phyloP scores from a whole-genome alignment of 176 grass and related monocot genomes.

The Poa annua region DNA sequence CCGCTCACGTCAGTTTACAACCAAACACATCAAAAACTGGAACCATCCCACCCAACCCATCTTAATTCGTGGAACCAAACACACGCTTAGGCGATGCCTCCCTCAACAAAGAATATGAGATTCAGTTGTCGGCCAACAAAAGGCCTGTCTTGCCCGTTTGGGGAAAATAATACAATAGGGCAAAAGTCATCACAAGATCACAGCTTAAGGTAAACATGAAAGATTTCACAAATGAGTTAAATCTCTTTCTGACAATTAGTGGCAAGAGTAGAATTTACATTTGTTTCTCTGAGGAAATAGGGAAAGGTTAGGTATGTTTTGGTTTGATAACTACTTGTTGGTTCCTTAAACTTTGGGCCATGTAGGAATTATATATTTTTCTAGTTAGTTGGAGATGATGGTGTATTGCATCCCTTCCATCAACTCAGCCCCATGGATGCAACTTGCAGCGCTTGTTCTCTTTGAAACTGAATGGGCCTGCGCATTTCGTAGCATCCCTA shows the following conservation, averaged over 20 bases:
- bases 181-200: too few relatives aligned
- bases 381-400: conserved; percentile 29
- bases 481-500: conserved; percentile 45
- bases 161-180: too few relatives aligned
- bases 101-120: too few relatives aligned
- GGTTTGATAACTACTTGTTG: too few relatives aligned
- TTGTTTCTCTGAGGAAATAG: not conserved
- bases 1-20: too few relatives aligned
- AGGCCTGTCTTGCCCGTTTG: too few relatives aligned
- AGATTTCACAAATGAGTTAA: not conserved
- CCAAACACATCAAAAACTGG: too few relatives aligned
- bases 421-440: conserved; percentile 40
- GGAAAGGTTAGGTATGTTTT: not conserved
- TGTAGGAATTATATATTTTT: not conserved
- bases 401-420: conserved; percentile 11
- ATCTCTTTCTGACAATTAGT: not conserved
- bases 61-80: too few relatives aligned
- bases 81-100: too few relatives aligned
- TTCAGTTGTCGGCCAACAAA: too few relatives aligned
- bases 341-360: not conserved
- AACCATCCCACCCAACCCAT: too few relatives aligned
- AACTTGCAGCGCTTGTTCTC: conserved; percentile 6
- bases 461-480: conserved; percentile 34
- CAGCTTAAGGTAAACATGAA: not conserved
- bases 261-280: not conserved